These are phyloP conservation scores for Solanum peruvianum DNA, from an alignment of 257 asterid genomes.

Conservation along the genomic window DNA sequence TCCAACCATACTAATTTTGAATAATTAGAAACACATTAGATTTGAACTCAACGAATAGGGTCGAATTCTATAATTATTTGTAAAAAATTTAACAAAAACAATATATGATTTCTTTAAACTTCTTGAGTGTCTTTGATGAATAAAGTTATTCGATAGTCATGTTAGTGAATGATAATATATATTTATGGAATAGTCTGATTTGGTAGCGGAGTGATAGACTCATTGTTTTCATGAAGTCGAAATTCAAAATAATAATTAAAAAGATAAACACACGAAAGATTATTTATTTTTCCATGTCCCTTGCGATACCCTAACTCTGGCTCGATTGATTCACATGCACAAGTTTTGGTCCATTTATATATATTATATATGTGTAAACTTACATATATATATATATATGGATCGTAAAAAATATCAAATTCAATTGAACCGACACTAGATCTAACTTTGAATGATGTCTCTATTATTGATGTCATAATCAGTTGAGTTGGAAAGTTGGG, in stretches of 20 bases:
- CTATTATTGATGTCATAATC: background rate
- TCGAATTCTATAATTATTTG: background rate
- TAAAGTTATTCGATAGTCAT: background rate
- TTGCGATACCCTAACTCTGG: background rate
- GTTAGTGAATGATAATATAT: background rate
- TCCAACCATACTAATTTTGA: background rate
- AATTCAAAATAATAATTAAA: background rate
- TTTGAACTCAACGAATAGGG: background rate
- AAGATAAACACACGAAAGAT: background rate
- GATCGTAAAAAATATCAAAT: background rate
- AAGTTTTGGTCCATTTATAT: background rate
- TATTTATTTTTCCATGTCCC: background rate
- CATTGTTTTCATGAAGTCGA: background rate
- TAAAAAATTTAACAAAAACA: background rate
- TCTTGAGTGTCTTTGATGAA: background rate
- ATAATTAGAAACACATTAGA: background rate
- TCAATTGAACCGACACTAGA: background rate
- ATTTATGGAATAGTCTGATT: background rate
- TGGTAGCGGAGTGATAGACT: background rate
- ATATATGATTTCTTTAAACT: background rate
- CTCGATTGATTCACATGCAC: background rate
- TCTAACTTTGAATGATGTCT: background rate
- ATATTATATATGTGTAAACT: background rate
- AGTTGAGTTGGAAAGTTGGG: conserved; percentile 12
- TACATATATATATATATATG: background rate